These are phyloP conservation scores for Metarhizium album DNA, from an alignment of 2,329 filamentous ascomycete species.

Conservation along the genomic window DNA sequence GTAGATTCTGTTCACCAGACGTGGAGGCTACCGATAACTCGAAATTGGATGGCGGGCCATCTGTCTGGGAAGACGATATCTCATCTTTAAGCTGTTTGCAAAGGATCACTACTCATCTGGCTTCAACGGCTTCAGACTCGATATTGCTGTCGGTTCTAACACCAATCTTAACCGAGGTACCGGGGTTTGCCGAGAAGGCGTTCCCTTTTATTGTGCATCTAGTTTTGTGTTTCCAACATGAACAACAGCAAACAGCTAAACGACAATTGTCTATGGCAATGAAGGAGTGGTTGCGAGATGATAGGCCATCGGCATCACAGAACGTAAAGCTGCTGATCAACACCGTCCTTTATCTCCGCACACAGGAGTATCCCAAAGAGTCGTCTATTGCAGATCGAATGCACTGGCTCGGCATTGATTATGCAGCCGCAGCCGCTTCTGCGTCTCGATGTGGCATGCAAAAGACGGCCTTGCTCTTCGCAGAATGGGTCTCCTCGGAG, in stretches of 20 bases:
- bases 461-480: slow-evolving; percentile 74
- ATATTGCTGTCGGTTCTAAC: slow-evolving; percentile 59
- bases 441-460: slow-evolving; percentile 74
- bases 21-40: slow-evolving; percentile 31
- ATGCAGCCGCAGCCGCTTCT: slow-evolving; percentile 55
- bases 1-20: slow-evolving; percentile 41
- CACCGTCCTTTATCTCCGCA: slow-evolving; percentile 77
- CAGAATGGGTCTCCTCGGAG: slow-evolving; percentile 59
- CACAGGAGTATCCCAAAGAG: slow-evolving; percentile 65
- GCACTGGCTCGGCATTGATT: slow-evolving; percentile 80
- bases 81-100: slow-evolving; percentile 47
- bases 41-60: slow-evolving; percentile 9
- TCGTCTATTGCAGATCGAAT: slow-evolving; percentile 66
- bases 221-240: slow-evolving; percentile 58
- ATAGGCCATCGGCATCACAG: slow-evolving; percentile 32
- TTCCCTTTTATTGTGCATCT: slow-evolving; percentile 83
- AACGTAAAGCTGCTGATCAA: slow-evolving; percentile 67
- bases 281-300: slow-evolving; percentile 47
- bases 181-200: slow-evolving; percentile 59
- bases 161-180: slow-evolving; percentile 53
- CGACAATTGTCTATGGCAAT: slow-evolving; percentile 55
- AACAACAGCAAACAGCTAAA: slow-evolving; percentile 48
- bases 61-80: slow-evolving; percentile 27
- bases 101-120: slow-evolving; percentile 50
- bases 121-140: slow-evolving; percentile 46